Evolutionary conservation across 2,329 filamentous ascomycete genomes (phyloP).

Genomic region (Scedosporium apiospermum): DNA sequence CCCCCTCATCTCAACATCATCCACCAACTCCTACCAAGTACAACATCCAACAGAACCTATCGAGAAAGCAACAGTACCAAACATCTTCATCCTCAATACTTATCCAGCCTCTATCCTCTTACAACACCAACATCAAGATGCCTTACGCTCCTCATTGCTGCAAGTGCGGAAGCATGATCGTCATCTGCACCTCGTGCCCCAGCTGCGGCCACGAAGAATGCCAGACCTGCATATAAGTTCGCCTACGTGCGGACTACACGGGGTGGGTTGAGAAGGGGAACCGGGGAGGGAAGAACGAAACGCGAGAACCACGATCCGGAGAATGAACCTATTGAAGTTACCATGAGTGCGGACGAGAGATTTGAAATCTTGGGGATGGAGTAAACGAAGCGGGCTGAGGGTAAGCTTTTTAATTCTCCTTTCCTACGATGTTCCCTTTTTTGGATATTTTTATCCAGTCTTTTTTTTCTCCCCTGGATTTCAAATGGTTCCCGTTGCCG

Average conservation of each 20-base stretch:
- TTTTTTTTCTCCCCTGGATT: not conserved
- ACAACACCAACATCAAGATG: constrained; percentile 19
- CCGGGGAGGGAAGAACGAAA: not conserved
- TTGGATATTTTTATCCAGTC: not conserved
- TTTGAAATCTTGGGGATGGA: not conserved
- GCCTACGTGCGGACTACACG: not conserved
- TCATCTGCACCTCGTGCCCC: constrained; percentile 45
- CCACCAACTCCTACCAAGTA: not conserved
- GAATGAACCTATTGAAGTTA: not conserved
- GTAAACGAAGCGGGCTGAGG: not conserved
- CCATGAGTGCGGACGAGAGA: not conserved
- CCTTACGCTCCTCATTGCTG: constrained; percentile 43
- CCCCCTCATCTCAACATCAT: not conserved
- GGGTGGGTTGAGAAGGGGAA: not conserved
- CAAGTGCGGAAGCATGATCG: constrained; percentile 45
- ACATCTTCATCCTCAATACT: not conserved
- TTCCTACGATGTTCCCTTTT: not conserved
- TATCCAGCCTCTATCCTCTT: not conserved
- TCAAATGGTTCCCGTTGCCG: too few species aligned
- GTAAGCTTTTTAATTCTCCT: not conserved
- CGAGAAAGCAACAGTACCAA: not conserved
- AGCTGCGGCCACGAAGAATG: constrained; percentile 42
- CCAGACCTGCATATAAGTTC: constrained; percentile 26
- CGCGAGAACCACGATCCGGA: not conserved
- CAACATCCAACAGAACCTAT: not conserved